Base-by-base conservation (phyloP, 1,284 basidiomycete genomes). In the Hymenochaete sp. region DNA sequence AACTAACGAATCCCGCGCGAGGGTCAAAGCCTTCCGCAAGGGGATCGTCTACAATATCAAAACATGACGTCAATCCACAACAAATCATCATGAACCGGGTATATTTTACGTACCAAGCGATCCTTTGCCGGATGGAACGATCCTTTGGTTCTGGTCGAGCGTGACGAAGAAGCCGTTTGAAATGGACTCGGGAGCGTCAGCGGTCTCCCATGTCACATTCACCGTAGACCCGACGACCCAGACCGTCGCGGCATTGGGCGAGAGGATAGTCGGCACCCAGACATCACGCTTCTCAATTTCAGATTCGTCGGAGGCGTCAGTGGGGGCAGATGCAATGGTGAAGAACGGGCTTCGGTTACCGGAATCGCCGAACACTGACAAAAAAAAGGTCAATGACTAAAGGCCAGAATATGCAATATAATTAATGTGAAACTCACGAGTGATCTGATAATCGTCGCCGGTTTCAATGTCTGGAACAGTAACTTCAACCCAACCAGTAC, bases 291-390 rank as follows among this genome's bases (percentile, higher is more conserved):
- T 35, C 52, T 8, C 18, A 9, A 32, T 32, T 14, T n/a, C 18
- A 2, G n/a, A n/a, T n/a, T n/a, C n/a, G n/a, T n/a, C n/a, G n/a
- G 35, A 37, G 35, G 9, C 35, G 10, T 37, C 37, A 38, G 35
- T 37, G 13, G 3, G 7, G 16, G 9, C 6, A 8, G 3, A 35
- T 35, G 19, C 42, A 33, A 35, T 2, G 24, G 26, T 25, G n/a
- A 37, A 8, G 27, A 19, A 16, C 0, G 53, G 57, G 46, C 67
- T 71, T 51, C 56, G 66, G 44, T 74, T 63, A 22, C 71, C 73
- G 33, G 72, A 73, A 53, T 72, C 67, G 10, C 73, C 73, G 47
- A 73, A 64, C 39, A 76, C 72, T 75, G 49, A 27, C 35, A 42
- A 21, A 22, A 35, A n/a, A n/a, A n/a, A n/a, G n/a, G n/a, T n/a